Conservation (phyloP, 2,329 filamentous ascomycete genomes). For the Pseudonectria foliicola region DNA sequence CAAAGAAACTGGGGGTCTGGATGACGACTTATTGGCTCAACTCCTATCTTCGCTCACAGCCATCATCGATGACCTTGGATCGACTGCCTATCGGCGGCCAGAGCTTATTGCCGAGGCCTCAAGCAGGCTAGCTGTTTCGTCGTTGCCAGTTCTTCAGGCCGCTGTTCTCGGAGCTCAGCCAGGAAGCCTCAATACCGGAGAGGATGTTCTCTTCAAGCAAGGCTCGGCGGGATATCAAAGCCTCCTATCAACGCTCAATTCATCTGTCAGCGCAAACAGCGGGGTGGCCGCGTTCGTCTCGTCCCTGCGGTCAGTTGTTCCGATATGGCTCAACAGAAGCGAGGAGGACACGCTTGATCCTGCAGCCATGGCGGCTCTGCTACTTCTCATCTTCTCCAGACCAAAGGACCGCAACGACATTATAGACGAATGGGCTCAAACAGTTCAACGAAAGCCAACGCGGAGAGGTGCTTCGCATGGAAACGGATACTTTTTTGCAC, state of each 20-base stretch:
- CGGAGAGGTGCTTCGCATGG: constrained; percentile 32
- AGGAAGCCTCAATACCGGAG: constrained; percentile 13
- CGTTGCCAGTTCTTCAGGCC: constrained; percentile 41
- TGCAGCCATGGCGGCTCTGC: constrained; percentile 43
- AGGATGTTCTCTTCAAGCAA: constrained; percentile 17
- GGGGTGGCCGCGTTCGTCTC: constrained; percentile 17
- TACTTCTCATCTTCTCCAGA: constrained; percentile 40
- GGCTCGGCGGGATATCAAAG: constrained; percentile 12
- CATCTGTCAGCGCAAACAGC: not conserved
- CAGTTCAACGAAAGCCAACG: constrained; percentile 28
- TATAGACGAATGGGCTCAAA: constrained; percentile 40
- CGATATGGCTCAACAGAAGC: constrained; percentile 41
- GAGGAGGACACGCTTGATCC: constrained; percentile 44
- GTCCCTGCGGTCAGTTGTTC: constrained; percentile 28
- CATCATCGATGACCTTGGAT: constrained; percentile 35
- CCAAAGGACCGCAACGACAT: constrained; percentile 29
- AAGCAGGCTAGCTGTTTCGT: constrained; percentile 49
- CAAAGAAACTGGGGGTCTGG: constrained; percentile 7
- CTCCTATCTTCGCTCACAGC: constrained; percentile 20
- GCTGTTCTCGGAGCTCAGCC: constrained; percentile 15
- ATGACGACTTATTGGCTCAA: constrained; percentile 21
- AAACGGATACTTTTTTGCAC: constrained; percentile 45
- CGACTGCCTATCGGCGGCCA: constrained; percentile 46
- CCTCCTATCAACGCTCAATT: constrained; percentile 16
- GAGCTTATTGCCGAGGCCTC: constrained; percentile 59